Conservation (phyloP, 805 yeast species). For the Yarrowia yakushimensis region DNA sequence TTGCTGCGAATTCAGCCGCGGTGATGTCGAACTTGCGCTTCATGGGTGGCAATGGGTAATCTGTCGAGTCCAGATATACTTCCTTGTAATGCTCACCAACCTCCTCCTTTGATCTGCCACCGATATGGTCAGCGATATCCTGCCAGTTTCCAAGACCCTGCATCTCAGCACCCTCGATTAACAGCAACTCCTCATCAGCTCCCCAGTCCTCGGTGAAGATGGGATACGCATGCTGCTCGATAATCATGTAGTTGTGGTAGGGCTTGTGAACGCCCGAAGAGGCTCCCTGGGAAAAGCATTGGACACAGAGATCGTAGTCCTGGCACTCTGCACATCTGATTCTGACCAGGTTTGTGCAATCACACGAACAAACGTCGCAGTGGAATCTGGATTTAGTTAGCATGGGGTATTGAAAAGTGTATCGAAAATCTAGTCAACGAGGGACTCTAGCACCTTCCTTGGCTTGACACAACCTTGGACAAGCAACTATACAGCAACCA, state of each 20-base stretch:
- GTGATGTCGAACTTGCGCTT: slow-evolving; percentile 57
- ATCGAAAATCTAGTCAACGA: slow-evolving; percentile 2
- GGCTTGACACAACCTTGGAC: slow-evolving; percentile 17
- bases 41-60: slow-evolving; percentile 89
- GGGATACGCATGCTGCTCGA: slow-evolving; percentile 94
- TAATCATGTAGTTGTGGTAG: slow-evolving; percentile 84
- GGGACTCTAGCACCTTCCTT: not conserved
- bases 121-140: slow-evolving; percentile 94
- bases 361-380: slow-evolving; percentile 96
- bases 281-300: slow-evolving; percentile 86
- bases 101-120: slow-evolving; percentile 87
- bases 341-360: slow-evolving; percentile 88
- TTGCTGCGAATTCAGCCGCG: slow-evolving; percentile 64
- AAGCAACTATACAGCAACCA: slow-evolving; percentile 6
- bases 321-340: slow-evolving; percentile 87
- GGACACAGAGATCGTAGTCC: slow-evolving; percentile 96
- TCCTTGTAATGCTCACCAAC: slow-evolving; percentile 78
- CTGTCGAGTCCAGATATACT: slow-evolving; percentile 61
- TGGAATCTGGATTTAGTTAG: slow-evolving; percentile 31
- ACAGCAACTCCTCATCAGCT: slow-evolving; percentile 89
- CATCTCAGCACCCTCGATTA: slow-evolving; percentile 88
- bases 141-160: slow-evolving; percentile 96
- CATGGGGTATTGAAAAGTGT: slow-evolving; percentile 9
- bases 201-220: slow-evolving; percentile 92
- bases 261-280: slow-evolving; percentile 86